Evolutionary conservation across 169 alveolate genomes (phyloP), one percentile per base, ranked within the genome.

Genomic region (Perkinsus chesapeaki): DNA sequence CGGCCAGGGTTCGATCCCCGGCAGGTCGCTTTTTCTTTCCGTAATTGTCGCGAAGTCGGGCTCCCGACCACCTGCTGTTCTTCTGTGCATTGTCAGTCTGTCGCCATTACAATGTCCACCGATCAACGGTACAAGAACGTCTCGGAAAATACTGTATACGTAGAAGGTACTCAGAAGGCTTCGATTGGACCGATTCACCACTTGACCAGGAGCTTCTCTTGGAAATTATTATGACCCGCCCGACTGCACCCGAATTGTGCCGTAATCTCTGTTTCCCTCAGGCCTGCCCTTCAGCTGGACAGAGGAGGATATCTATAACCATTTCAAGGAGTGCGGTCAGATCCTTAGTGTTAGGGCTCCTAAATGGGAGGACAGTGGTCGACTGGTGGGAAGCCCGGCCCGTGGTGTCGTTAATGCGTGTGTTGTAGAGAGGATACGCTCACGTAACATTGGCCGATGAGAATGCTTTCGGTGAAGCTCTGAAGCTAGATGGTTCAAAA

Each of bases 271-370:
- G 27, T 16, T 7, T 7, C 82, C 3, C 27, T 60, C 31, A 60
- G 82, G 82, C 36, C 82, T 60, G 82, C 82, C 82, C 36, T 60
- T 60, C 82, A 60, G 82, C 82, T 60, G 82, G 82, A 60, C 82
- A 16, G 82, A 60, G 31, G 82, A 60, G 82, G 82, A 60, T 34
- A 60, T 60, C 12, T 60, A 60, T 60, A 60, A 60, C 82, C 82
- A 60, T 34, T 60, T 60, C 82, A 60, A 60, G 82, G 82, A 60
- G 82, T 60, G 82, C 82, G 82, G 82, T 60, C 82, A 60, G 82
- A 60, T 60, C 82, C 82, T 60, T 7, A 60, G 82, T 23, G 82
- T 60, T 34, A 27, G 82, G 12, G 82, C 82, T 3, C 82, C 82
- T 27, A 60, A 60, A 16, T 60, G 82, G 82, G 82, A 60, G 31